These are phyloP conservation scores for Boletus barrowsii DNA, from an alignment of 768 basidiomycete species.

Conservation along the genomic window DNA sequence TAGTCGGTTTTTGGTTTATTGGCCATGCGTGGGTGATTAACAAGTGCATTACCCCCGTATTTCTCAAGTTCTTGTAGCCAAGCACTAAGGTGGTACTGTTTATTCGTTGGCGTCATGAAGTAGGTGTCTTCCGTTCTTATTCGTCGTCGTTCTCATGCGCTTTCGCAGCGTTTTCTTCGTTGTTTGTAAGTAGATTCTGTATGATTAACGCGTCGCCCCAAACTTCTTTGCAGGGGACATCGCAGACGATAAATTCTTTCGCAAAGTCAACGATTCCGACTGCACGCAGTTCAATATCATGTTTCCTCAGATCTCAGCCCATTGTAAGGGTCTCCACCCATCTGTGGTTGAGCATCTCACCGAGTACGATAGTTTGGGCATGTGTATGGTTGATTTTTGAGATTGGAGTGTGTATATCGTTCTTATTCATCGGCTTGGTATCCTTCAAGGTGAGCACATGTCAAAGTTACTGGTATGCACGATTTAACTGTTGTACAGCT, in stretches of 20 bases:
- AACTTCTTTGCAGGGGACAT: conserved; percentile 69
- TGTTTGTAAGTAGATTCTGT: conserved; percentile 56
- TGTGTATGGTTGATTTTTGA: conserved; percentile 82
- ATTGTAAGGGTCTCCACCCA: conserved; percentile 44
- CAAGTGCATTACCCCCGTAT: conserved; percentile 1
- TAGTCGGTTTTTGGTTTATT: conserved; percentile 94
- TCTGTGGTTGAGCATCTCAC: background rate
- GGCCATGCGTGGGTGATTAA: conserved; percentile 71
- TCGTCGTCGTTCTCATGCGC: conserved; percentile 5
- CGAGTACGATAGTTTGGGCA: conserved; percentile 66
- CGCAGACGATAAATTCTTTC: conserved; percentile 91
- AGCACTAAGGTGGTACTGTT: conserved; percentile 80
- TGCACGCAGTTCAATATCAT: conserved; percentile 84
- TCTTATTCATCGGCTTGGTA: conserved; percentile 75
- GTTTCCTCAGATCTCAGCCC: conserved; percentile 67
- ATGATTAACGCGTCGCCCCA: background rate
- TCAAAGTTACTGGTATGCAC: background rate
- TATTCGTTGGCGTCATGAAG: conserved; percentile 86
- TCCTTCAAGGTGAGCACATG: conserved; percentile 68
- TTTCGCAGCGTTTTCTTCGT: conserved; percentile 72
- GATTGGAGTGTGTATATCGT: conserved; percentile 67
- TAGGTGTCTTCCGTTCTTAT: conserved; percentile 35
- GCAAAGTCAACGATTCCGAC: conserved; percentile 91
- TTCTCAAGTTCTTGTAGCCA: conserved; percentile 42
- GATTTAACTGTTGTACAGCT: conserved; percentile 27